These are phyloP conservation scores for Ophioceras dolichostomum DNA, from an alignment of 2,329 filamentous ascomycete species.

Conservation along the genomic window DNA sequence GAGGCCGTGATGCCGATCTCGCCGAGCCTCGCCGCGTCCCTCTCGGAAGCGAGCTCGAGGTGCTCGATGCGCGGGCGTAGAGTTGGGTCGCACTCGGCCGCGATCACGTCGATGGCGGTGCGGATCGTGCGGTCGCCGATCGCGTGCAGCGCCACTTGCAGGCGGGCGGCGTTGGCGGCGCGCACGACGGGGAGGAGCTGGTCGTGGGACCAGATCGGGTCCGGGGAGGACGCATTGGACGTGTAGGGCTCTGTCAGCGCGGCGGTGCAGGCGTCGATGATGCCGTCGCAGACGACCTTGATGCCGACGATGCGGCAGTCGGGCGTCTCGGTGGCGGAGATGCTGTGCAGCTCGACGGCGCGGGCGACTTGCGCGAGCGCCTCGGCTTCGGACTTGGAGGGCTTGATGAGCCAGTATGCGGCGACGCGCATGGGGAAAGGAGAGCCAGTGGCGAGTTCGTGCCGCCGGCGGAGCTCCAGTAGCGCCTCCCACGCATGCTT, in stretches of 20 bases:
- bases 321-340: constrained; percentile 28
- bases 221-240: constrained; percentile 27
- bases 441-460: constrained; percentile 4
- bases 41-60: constrained; percentile 42
- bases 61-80: constrained; percentile 53
- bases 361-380: constrained; percentile 36
- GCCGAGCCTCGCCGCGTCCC: constrained; percentile 44
- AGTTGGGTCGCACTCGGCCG: constrained; percentile 24
- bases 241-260: constrained; percentile 46
- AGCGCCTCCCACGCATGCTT: constrained; percentile 40
- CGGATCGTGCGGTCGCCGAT: constrained; percentile 49
- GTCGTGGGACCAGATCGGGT: constrained; percentile 40
- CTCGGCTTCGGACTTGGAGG: constrained; percentile 27
- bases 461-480: constrained; percentile 22
- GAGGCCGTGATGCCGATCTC: constrained; percentile 46
- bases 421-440: constrained; percentile 33
- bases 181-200: constrained; percentile 40
- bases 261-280: constrained; percentile 54
- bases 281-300: constrained; percentile 54
- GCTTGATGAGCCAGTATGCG: constrained; percentile 42
- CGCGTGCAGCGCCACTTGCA: constrained; percentile 53
- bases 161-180: constrained; percentile 35
- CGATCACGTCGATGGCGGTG: constrained; percentile 45
- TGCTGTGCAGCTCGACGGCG: constrained; percentile 31
- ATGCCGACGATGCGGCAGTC: constrained; percentile 45